Base-by-base conservation (phyloP, 2,329 filamentous ascomycete species). In the Colletotrichum navitas region DNA sequence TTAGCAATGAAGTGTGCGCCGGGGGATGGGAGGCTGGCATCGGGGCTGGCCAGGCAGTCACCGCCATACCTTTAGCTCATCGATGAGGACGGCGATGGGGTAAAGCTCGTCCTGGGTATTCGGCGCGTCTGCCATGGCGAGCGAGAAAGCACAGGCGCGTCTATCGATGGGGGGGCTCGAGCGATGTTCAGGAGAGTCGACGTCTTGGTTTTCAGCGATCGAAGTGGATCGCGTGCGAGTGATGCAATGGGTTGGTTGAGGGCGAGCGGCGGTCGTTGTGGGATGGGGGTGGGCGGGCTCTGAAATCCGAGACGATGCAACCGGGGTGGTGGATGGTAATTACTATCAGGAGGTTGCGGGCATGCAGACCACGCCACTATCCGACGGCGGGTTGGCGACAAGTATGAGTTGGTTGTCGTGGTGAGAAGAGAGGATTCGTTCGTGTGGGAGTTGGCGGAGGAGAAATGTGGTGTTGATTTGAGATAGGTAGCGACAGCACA, bases 71-170 rank as follows among this genome's bases (percentile, higher is more conserved):
- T 98, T 99, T 80, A 99, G 89, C 90, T 99, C 96, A 84, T 99
- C 96, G 85, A 99, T 99, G 85, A 99, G 92, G 77, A 99, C 96
- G 81, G 97, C 96, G 88, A 99, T 99, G 83, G 96, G 96, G 85
- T 98, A 99, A 80, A 99, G 94, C 91, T 98, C 97, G 86, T 99
- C 96, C 84, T 92, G 97, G 87, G 95, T 91, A 85, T 92, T 93
- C 83, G 92, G 89, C 85, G 92, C 92, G 86, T 98, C 90, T 85
- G 90, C 94, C 95, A 98, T 98, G 83, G 83, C 88, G 89, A 85
- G 82, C 79, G 79, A 78, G 74, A 74, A 73, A 76, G 77, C 69
- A 75, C 76, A 74, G 78, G 78, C 79, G 78, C 77, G 77, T 78
- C 76, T 75, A 74, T 75, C 61, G 66, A 70, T 58, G 66, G 63